phyloP scores from a whole-genome alignment of 805 yeast species.

The Saturnispora gosingensis region DNA sequence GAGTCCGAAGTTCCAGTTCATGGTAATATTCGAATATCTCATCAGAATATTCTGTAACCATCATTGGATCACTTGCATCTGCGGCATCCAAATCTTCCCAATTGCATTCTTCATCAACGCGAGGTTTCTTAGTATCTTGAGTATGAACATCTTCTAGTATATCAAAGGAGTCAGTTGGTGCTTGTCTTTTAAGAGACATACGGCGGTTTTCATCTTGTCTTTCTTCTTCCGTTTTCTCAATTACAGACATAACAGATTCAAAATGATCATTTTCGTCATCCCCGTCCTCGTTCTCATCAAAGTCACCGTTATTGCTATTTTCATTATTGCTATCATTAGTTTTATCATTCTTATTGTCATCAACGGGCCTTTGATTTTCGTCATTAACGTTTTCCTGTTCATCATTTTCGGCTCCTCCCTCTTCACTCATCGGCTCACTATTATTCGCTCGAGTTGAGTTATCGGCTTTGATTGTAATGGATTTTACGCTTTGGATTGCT shows the following conservation, averaged over 20 bases:
- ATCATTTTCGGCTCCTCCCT: neutral
- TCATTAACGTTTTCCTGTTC: neutral
- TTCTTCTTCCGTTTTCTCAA: constrained; percentile 22
- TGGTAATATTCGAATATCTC: constrained; percentile 79
- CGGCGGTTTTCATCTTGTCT: constrained; percentile 25
- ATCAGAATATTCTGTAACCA: constrained; percentile 88
- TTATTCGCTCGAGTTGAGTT: constrained; percentile 2
- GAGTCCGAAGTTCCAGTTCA: constrained; percentile 59
- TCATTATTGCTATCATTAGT: neutral
- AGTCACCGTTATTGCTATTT: neutral
- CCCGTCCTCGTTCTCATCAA: neutral
- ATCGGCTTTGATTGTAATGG: constrained; percentile 19
- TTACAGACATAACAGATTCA: constrained; percentile 7
- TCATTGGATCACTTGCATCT: constrained; percentile 63
- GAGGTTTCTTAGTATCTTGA: constrained; percentile 2
- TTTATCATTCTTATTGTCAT: neutral
- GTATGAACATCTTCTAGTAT: constrained; percentile 19
- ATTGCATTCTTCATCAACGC: constrained; percentile 26
- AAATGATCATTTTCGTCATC: constrained; percentile 2
- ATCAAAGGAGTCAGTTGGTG: constrained; percentile 42
- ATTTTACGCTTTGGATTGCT: constrained; percentile 2
- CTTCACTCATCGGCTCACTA: neutral
- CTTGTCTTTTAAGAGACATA: constrained; percentile 39
- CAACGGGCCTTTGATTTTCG: neutral
- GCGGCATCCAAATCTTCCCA: constrained; percentile 73